Conservation (phyloP, 495 filamentous ascomycete species). For the Xylaria longipes region DNA sequence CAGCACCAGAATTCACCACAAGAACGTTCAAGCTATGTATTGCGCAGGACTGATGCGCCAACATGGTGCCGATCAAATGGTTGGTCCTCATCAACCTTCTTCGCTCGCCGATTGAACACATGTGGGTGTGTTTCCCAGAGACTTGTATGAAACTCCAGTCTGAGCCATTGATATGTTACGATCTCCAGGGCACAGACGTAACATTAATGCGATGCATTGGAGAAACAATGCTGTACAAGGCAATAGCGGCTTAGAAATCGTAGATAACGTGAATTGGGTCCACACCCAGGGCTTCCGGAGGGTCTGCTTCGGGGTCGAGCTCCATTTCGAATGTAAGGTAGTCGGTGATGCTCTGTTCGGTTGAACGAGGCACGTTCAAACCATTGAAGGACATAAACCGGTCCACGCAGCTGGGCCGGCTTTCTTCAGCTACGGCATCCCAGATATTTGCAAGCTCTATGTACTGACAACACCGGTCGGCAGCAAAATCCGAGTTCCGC, state of each 20-base stretch:
- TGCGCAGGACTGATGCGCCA: neutral
- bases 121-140: neutral
- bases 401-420: constrained; percentile 15
- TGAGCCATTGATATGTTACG: neutral
- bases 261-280: constrained; percentile 26
- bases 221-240: neutral
- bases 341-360: constrained; percentile 20
- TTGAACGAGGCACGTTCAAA: constrained; percentile 8
- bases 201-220: neutral
- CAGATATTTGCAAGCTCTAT: constrained; percentile 24
- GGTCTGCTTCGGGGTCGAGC: constrained; percentile 26
- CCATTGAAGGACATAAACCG: constrained; percentile 26
- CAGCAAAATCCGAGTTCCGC: constrained; percentile 28
- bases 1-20: constrained; percentile 50
- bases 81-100: constrained; percentile 18
- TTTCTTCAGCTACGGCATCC: constrained; percentile 25
- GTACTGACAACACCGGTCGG: constrained; percentile 21
- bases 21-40: constrained; percentile 20
- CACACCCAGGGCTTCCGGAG: constrained; percentile 30
- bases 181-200: neutral
- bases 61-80: constrained; percentile 21
- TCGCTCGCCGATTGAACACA: neutral
- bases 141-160: neutral
- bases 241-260: neutral
- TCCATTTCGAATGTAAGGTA: constrained; percentile 23